Percentiles rank a stretch among this genome's conserved stretches.
These are phyloP conservation scores for Perkinsus olseni DNA, from an alignment of 169 alveolate genomes.

Conservation along the genomic window DNA sequence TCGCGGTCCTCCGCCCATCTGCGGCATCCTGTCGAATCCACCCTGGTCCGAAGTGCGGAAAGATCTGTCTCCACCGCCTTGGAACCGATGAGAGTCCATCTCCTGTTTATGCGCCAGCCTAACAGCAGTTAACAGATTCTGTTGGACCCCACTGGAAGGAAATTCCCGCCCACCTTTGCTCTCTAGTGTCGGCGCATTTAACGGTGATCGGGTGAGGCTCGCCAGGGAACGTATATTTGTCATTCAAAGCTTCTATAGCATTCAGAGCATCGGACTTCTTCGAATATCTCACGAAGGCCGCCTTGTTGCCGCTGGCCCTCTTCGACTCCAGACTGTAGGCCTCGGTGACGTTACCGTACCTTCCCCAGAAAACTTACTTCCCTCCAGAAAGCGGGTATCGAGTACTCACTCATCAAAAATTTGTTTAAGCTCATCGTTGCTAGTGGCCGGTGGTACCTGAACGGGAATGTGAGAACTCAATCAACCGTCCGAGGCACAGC, in stretches of 20 bases:
- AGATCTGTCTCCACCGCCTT: neutral
- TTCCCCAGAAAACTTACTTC: neutral
- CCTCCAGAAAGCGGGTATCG: neutral
- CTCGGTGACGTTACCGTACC: neutral
- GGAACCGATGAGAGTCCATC: neutral
- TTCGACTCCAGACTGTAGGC: neutral
- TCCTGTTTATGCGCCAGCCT: neutral
- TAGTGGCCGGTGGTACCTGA: neutral
- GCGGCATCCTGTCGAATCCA: neutral
- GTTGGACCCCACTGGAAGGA: neutral
- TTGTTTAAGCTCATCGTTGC: neutral
- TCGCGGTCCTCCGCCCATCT: neutral
- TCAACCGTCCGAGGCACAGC: neutral
- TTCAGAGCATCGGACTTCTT: neutral
- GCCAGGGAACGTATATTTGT: neutral
- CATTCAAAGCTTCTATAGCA: neutral
- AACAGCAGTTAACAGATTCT: neutral
- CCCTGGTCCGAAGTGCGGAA: neutral
- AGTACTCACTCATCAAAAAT: neutral
- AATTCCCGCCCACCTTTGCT: neutral
- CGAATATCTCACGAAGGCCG: neutral
- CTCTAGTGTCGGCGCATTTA: neutral
- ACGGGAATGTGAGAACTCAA: neutral
- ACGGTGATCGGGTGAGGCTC: neutral
- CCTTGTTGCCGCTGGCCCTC: neutral